Percentiles rank a stretch among this genome's conserved stretches.
Conservation (phyloP, 352 stramenopile species). For the Elongisporangium prolatum region DNA sequence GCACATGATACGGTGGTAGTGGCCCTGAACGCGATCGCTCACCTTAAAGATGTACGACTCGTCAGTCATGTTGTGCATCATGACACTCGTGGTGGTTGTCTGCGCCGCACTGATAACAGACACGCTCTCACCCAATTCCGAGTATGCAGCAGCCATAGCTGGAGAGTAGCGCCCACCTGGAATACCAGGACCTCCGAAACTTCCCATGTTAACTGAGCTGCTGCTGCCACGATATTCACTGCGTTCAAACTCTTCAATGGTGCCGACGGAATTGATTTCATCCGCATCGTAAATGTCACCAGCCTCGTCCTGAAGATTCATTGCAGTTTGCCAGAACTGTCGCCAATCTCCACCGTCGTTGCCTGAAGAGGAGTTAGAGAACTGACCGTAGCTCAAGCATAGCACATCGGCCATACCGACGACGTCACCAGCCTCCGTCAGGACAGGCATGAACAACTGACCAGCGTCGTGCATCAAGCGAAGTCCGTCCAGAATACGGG, state of each 20-base stretch:
- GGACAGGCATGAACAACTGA: constrained; percentile 83
- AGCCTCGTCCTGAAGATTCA: constrained; percentile 83
- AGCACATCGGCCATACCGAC: constrained; percentile 86
- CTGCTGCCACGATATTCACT: constrained; percentile 58
- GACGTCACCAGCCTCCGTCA: constrained; percentile 72
- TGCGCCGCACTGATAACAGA: constrained; percentile 82
- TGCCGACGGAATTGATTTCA: constrained; percentile 77
- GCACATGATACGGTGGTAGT: constrained; percentile 85
- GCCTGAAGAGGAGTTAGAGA: constrained; percentile 71
- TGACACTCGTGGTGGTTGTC: constrained; percentile 65
- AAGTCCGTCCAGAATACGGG: constrained; percentile 81
- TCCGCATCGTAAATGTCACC: constrained; percentile 73
- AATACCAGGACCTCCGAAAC: constrained; percentile 6
- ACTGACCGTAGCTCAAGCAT: constrained; percentile 85
- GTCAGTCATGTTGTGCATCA: constrained; percentile 63
- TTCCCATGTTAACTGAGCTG: constrained; percentile 22
- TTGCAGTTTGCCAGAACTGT: constrained; percentile 86
- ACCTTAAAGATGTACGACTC: constrained; percentile 88
- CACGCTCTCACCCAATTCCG: constrained; percentile 80
- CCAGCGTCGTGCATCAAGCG: constrained; percentile 83
- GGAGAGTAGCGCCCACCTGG: constrained; percentile 30
- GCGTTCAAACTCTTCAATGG: constrained; percentile 88
- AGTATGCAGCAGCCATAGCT: constrained; percentile 58
- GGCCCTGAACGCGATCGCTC: constrained; percentile 67
- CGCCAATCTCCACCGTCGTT: constrained; percentile 76